Evolutionary conservation across 495 filamentous ascomycete genomes (phyloP).

Genomic region (Aspergillus sparsus): DNA sequence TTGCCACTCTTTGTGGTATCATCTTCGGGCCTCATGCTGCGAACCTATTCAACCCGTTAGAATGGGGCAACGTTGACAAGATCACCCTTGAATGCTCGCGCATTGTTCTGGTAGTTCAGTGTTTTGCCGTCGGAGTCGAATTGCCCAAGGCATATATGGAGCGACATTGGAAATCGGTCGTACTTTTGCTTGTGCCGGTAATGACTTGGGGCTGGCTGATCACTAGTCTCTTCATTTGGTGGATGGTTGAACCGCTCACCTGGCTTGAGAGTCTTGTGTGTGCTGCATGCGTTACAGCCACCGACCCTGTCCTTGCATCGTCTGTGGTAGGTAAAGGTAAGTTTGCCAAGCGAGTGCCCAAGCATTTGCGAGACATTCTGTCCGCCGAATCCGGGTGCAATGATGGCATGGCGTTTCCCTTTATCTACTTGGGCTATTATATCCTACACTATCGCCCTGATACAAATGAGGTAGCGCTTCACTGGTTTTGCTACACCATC

Average conservation of each 20-base stretch:
- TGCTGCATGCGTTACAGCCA: constrained; percentile 95
- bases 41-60: constrained; percentile 78
- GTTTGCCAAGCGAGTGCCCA: constrained; percentile 95
- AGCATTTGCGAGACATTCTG: constrained; percentile 91
- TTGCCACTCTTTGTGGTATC: constrained; percentile 93
- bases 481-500: constrained; percentile 90
- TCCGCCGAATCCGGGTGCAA: constrained; percentile 99
- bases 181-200: constrained; percentile 85
- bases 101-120: constrained; percentile 97
- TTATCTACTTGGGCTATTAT: constrained; percentile 91
- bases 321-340: constrained; percentile 99
- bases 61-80: constrained; percentile 93
- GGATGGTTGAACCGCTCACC: constrained; percentile 77
- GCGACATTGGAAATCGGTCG: constrained; percentile 92
- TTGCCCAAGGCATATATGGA: constrained; percentile 98
- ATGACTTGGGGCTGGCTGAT: constrained; percentile 98
- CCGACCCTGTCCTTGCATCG: constrained; percentile 94
- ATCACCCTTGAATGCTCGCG: constrained; percentile 96
- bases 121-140: constrained; percentile 98
- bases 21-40: constrained; percentile 97
- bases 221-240: constrained; percentile 95
- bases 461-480: constrained; percentile 66
- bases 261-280: constrained; percentile 87
- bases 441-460: constrained; percentile 76
- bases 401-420: constrained; percentile 99